phyloP scores from a whole-genome alignment of 2,329 filamentous ascomycete genomes.

The Domatiomyces catenatus region DNA sequence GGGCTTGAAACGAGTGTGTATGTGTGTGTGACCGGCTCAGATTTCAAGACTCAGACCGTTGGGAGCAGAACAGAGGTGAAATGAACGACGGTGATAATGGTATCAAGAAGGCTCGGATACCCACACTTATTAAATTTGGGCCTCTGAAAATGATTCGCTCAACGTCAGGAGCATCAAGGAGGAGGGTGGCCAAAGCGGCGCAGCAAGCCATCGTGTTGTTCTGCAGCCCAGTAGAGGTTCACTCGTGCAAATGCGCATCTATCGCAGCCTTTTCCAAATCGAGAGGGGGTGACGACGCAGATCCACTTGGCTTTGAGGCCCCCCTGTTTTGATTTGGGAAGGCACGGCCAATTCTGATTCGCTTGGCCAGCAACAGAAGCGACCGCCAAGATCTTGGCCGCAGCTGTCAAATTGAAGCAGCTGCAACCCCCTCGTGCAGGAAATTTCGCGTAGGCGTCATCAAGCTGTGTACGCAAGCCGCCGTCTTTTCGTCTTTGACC shows the following conservation, averaged over 20 bases:
- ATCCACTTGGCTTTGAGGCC: background rate
- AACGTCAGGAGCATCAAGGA: background rate
- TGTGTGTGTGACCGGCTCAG: background rate
- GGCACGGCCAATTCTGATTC: background rate
- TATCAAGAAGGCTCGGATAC: background rate
- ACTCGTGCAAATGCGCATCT: background rate
- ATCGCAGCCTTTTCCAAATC: background rate
- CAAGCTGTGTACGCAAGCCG: no score
- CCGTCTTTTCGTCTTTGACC: background rate
- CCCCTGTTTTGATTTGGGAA: background rate
- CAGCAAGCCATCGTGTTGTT: background rate
- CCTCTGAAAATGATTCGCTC: background rate
- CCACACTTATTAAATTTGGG: background rate
- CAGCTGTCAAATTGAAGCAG: background rate
- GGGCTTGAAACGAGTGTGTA: background rate
- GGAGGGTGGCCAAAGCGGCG: background rate
- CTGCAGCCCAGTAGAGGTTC: background rate
- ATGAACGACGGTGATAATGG: background rate
- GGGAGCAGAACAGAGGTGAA: background rate
- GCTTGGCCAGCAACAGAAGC: background rate
- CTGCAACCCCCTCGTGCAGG: background rate
- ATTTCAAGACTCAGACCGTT: background rate
- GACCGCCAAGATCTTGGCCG: background rate
- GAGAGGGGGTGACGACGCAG: background rate
- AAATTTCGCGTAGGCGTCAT: background rate